phyloP scores from a whole-genome alignment of 1,284 basidiomycete species.

The Ganoderma meredithae region DNA sequence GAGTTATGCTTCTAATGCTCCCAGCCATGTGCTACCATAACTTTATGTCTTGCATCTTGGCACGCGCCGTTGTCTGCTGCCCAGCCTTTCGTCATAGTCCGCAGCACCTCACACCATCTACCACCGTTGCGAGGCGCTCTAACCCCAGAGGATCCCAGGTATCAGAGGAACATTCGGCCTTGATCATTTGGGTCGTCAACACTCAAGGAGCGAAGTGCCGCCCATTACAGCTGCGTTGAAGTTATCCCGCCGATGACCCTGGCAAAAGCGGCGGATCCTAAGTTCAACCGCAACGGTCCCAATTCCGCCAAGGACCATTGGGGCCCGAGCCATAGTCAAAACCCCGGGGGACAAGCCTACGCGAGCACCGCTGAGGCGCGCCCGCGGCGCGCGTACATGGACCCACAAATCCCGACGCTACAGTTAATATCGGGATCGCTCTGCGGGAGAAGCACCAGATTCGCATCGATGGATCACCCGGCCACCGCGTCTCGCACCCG shows the following conservation, averaged over 20 bases:
- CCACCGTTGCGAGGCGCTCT: no score
- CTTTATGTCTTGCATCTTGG: background rate
- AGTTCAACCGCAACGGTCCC: background rate
- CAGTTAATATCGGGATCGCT: background rate
- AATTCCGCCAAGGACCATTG: background rate
- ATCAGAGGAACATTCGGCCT: background rate
- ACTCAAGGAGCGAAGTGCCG: background rate
- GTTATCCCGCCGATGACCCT: background rate
- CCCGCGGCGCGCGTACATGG: background rate
- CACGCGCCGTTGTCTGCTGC: background rate
- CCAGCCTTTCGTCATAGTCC: background rate
- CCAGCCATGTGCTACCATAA: background rate
- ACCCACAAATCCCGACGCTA: slow-evolving; percentile 6
- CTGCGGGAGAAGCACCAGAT: background rate
- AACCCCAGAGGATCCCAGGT: background rate
- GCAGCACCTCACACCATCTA: background rate
- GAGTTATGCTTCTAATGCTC: background rate
- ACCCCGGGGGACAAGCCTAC: no score
- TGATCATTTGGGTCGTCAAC: background rate
- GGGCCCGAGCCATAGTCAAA: no score
- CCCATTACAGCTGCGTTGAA: background rate
- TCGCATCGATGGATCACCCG: background rate
- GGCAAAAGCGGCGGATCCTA: background rate
- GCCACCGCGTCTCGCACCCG: background rate
- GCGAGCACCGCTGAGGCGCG: background rate